Conservation (phyloP, 352 stramenopile genomes). For the Globisporangium uncinulatum region DNA sequence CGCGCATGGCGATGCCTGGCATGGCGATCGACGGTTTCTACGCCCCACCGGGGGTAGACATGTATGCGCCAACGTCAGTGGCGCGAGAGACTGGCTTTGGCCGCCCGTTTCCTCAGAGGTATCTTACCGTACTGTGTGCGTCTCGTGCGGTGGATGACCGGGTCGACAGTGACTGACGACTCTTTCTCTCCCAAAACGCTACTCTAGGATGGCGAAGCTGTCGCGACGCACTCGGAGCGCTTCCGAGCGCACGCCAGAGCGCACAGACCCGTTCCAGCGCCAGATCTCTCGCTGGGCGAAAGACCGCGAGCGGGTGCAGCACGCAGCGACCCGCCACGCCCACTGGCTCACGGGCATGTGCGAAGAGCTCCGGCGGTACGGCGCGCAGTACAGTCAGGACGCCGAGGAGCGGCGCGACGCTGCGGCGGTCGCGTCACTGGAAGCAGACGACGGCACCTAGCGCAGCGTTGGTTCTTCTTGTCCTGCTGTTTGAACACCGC, state of each 20-base stretch:
- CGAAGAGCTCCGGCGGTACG: constrained; percentile 58
- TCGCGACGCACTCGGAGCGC: constrained; percentile 3
- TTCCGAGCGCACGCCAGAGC: constrained; percentile 15
- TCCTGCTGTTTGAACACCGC: no score
- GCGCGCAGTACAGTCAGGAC: constrained; percentile 30
- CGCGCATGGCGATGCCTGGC: background rate
- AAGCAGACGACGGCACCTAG: constrained; percentile 1
- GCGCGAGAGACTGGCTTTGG: background rate
- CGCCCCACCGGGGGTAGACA: background rate
- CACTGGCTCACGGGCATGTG: constrained; percentile 59
- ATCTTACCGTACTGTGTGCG: background rate
- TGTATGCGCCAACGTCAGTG: constrained; percentile 1
- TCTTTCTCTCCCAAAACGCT: background rate
- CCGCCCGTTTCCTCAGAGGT: constrained; percentile 9
- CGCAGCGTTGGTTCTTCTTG: no score
- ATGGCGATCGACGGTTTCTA: background rate
- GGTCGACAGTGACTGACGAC: background rate
- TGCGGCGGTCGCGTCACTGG: constrained; percentile 12
- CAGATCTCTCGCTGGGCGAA: constrained; percentile 55
- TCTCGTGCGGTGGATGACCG: background rate
- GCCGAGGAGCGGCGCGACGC: constrained; percentile 11
- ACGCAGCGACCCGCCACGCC: constrained; percentile 50
- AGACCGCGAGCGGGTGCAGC: constrained; percentile 51
- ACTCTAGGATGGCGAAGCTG: constrained; percentile 10
- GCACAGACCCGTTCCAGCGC: constrained; percentile 33